Base-by-base conservation (phyloP, 768 basidiomycete genomes). In the Russula vinacea region DNA sequence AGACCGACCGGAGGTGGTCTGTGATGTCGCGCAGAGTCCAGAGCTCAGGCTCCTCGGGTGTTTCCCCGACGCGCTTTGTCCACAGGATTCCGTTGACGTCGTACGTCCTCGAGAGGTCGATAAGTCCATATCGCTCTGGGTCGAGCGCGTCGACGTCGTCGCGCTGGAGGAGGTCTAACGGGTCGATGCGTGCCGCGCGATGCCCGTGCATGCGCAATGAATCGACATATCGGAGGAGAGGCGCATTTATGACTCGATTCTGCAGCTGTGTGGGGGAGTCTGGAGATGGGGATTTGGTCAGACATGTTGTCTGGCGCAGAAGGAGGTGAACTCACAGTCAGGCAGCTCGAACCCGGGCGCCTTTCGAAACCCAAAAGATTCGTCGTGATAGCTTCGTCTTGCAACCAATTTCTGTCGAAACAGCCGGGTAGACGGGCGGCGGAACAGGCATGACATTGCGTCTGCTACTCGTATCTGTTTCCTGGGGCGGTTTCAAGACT, bases 171-270 rank as follows among this genome's bases (percentile, higher is more conserved):
- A 96, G 76, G 74, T 94, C 92, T 40, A 96, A 77, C 0, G 94
- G 94, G 71, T 97, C 94, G 47, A 96, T 89, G 49, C 83, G 80
- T 0, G 92, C 92, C 3, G 92, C 91, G 35, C 91, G 84, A 70
- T 94, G 92, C 0, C 89, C 90, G 67, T 93, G 90, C 0, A 80
- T 86, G n/a, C 93, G 83, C 69, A 96, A 81, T 2, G 89, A 88
- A 72, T 96, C 94, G 13, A 94, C 90, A 71, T 94, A 95, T 39
- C 94, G 88, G 50, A 95, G 77, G 19, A 97, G 78, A 3, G 90
- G 78, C 0, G 92, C 92, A 69, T 95, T 94, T 3, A 73, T 71
- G 16, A 79, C 79, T 10, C 94, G 82, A 74, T 90, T 90, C 57
- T 78, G 72, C 16, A 93, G 78, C 69, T 92, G 89, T 0, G 77